Conservation (phyloP, 768 basidiomycete species). For the Russula virescens region DNA sequence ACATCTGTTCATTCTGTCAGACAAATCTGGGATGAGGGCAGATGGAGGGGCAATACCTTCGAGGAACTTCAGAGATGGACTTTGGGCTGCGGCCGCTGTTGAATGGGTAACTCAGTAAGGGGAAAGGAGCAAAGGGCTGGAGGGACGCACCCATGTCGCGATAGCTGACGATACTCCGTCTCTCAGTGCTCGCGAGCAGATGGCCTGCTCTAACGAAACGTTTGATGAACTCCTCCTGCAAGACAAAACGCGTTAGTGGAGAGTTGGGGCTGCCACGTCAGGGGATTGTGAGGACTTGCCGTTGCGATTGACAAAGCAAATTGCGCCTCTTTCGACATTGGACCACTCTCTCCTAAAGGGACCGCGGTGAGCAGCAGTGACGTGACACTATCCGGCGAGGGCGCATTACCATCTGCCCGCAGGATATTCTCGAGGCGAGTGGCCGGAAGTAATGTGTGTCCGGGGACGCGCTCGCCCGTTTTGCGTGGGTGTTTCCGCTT, state of each 20-base stretch:
- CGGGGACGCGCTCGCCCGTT: constrained; percentile 22
- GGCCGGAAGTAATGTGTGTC: constrained; percentile 21
- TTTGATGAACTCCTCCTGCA: constrained; percentile 25
- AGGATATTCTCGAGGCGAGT: constrained; percentile 24
- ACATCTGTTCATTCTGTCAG: constrained; percentile 13
- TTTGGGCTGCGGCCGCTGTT: constrained; percentile 14
- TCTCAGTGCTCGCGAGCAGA: constrained; percentile 11
- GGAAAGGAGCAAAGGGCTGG: neutral
- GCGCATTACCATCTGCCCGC: constrained; percentile 22
- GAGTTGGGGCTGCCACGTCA: constrained; percentile 10
- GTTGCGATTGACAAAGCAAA: constrained; percentile 24
- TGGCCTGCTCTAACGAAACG: constrained; percentile 21
- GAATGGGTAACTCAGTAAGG: neutral
- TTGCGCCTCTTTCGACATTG: constrained; percentile 25
- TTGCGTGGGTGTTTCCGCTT: constrained; percentile 22
- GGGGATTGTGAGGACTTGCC: constrained; percentile 3
- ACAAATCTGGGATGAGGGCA: no score
- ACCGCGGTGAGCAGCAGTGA: neutral
- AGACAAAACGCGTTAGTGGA: constrained; percentile 3
- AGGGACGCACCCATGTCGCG: constrained; percentile 23
- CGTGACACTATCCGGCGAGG: neutral
- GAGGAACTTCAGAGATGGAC: constrained; percentile 14
- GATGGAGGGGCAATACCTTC: constrained; percentile 16
- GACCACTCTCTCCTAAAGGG: constrained; percentile 22
- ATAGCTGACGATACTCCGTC: constrained; percentile 20